Conservation (phyloP, 2,329 filamentous ascomycete species). For the Neonectria neomacrospora region DNA sequence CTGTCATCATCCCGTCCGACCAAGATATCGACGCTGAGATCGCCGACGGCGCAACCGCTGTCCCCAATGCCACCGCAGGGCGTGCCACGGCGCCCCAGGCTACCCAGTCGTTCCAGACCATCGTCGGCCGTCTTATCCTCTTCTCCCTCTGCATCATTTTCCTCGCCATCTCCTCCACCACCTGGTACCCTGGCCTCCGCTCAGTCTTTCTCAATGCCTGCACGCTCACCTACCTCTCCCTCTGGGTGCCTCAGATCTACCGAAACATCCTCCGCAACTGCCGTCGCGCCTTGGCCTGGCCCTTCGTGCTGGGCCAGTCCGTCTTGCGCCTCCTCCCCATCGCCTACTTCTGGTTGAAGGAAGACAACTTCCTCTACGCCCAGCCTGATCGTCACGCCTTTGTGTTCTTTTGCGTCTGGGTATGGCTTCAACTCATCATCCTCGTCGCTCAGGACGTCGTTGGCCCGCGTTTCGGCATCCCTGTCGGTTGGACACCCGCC, state of each 20-base stretch:
- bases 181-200: slow-evolving; percentile 68
- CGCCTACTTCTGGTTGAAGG: slow-evolving; percentile 83
- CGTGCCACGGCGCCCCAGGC: slow-evolving; percentile 39
- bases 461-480: slow-evolving; percentile 88
- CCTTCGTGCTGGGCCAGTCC: slow-evolving; percentile 88
- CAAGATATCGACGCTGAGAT: slow-evolving; percentile 73
- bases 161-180: slow-evolving; percentile 67
- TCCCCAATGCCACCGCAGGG: slow-evolving; percentile 44
- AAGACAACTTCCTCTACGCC: slow-evolving; percentile 84
- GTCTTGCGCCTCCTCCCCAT: slow-evolving; percentile 81
- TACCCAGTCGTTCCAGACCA: slow-evolving; percentile 60
- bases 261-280: slow-evolving; percentile 93
- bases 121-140: slow-evolving; percentile 68
- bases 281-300: slow-evolving; percentile 89
- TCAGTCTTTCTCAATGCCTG: slow-evolving; percentile 71
- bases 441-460: slow-evolving; percentile 86
- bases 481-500: slow-evolving; percentile 72
- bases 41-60: slow-evolving; percentile 54
- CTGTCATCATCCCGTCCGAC: slow-evolving; percentile 71
- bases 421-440: slow-evolving; percentile 86
- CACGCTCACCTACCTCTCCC: slow-evolving; percentile 81
- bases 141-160: slow-evolving; percentile 66
- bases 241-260: slow-evolving; percentile 92
- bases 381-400: slow-evolving; percentile 75
- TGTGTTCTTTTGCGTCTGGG: slow-evolving; percentile 72